Percentiles rank a stretch among this genome's conserved stretches.
Conservation (phyloP, 345 rosid species). For the Gossypium arboreum region DNA sequence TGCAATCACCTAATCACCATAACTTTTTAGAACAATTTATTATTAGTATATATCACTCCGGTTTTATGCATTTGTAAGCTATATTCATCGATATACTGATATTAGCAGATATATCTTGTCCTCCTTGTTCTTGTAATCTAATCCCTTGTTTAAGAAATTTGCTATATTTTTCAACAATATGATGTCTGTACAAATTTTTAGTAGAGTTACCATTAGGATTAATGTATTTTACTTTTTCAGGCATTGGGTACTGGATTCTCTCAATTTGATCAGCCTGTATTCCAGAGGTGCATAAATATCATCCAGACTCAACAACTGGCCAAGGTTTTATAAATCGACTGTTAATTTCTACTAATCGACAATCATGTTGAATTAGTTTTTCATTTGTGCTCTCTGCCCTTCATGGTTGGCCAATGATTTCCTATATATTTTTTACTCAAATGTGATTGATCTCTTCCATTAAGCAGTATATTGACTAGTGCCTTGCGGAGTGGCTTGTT, state of each 20-base stretch:
- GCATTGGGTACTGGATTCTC: conserved; percentile 88
- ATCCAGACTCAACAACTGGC: conserved; percentile 73
- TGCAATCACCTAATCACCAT: background rate
- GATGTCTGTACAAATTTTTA: background rate
- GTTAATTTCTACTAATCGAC: background rate
- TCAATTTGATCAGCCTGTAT: conserved; percentile 93
- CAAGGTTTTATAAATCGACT: conserved; percentile 47
- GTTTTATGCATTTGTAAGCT: background rate
- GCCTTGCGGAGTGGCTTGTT: background rate
- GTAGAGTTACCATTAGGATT: background rate
- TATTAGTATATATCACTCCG: background rate
- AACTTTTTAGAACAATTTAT: background rate
- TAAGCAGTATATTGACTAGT: background rate
- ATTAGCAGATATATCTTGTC: background rate
- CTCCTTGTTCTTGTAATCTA: background rate
- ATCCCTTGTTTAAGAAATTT: background rate
- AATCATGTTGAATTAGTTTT: background rate
- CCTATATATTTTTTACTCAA: background rate
- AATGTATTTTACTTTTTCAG: conserved; percentile 39
- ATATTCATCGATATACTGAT: background rate
- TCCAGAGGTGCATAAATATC: conserved; percentile 87
- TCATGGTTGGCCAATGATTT: background rate
- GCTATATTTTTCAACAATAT: background rate
- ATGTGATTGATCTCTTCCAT: background rate
- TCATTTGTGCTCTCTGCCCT: conserved; percentile 12